These are phyloP conservation scores for Physcomitrium patens DNA, from an alignment of 225 moss, liverwort and hornwort genomes.

Conservation along the genomic window DNA sequence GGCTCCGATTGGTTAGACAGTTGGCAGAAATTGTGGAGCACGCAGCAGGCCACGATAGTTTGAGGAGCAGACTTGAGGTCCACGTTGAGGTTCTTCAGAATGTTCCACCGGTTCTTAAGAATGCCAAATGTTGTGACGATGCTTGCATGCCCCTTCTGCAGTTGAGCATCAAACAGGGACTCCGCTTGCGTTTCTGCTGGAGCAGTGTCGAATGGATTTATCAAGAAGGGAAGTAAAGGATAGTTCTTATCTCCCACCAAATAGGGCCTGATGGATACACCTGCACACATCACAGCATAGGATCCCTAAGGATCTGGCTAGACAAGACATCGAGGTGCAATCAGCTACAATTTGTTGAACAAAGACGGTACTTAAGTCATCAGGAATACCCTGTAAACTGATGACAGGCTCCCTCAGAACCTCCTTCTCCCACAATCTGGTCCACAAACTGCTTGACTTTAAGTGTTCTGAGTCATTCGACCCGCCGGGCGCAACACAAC, in stretches of 20 bases:
- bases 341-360: not conserved
- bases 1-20: conserved; percentile 53
- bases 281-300: conserved; percentile 25
- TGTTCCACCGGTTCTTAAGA: conserved; percentile 63
- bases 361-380: not conserved
- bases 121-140: conserved; percentile 54
- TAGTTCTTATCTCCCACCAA: conserved; percentile 57
- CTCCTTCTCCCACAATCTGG: conserved; percentile 46
- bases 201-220: conserved; percentile 53
- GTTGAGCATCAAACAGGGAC: conserved; percentile 51
- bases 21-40: conserved; percentile 65
- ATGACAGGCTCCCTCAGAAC: conserved; percentile 50
- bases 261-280: conserved; percentile 43
- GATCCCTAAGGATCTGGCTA: not conserved
- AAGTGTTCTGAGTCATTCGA: conserved; percentile 52
- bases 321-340: not conserved
- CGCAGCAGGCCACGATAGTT: conserved; percentile 64
- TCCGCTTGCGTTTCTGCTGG: conserved; percentile 38
- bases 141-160: conserved; percentile 52
- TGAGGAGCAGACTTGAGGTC: conserved; percentile 56
- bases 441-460: conserved; percentile 58
- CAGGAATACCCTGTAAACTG: conserved; percentile 24
- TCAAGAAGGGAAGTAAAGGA: conserved; percentile 54
- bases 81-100: conserved; percentile 60
- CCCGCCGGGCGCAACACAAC: conserved; percentile 51